These are phyloP conservation scores for Acanthamoeba rhysodes DNA, from an alignment of 208 protist species.

Conservation along the genomic window DNA sequence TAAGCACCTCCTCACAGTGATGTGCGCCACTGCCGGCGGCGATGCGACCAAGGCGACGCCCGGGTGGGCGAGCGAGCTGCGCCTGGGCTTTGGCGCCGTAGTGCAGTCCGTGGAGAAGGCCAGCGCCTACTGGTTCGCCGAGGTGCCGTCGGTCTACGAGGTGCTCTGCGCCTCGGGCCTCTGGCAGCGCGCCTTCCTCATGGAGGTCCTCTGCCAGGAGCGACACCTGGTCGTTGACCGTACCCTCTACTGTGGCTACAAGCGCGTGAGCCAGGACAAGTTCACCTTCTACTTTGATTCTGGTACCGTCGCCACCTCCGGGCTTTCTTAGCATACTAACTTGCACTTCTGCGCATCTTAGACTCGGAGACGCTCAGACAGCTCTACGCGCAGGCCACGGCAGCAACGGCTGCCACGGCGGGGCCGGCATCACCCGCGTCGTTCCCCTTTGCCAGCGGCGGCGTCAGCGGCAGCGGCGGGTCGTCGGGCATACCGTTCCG, in stretches of 20 bases:
- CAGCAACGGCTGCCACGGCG: neutral
- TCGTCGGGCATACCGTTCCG: neutral
- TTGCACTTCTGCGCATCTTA: neutral
- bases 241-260: constrained; percentile 23
- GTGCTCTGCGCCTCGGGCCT: constrained; percentile 11
- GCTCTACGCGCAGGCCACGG: neutral
- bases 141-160: constrained; percentile 14
- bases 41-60: neutral
- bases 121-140: constrained; percentile 40
- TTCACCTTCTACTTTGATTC: constrained; percentile 24
- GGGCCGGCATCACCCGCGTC: neutral
- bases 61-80: neutral
- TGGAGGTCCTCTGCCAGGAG: constrained; percentile 21
- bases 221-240: constrained; percentile 1
- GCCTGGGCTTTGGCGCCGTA: constrained; percentile 12
- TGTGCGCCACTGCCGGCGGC: neutral
- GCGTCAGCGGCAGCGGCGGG: too few relatives aligned
- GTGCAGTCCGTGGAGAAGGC: constrained; percentile 6
- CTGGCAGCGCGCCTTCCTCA: constrained; percentile 6
- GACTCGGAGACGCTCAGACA: constrained; percentile 19
- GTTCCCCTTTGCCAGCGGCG: neutral
- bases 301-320: neutral
- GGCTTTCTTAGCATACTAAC: neutral
- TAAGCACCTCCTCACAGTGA: constrained; percentile 30
- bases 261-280: neutral